These are phyloP conservation scores for Suhomyces ambrosiae DNA, from an alignment of 1,139 yeast species.

Conservation along the genomic window DNA sequence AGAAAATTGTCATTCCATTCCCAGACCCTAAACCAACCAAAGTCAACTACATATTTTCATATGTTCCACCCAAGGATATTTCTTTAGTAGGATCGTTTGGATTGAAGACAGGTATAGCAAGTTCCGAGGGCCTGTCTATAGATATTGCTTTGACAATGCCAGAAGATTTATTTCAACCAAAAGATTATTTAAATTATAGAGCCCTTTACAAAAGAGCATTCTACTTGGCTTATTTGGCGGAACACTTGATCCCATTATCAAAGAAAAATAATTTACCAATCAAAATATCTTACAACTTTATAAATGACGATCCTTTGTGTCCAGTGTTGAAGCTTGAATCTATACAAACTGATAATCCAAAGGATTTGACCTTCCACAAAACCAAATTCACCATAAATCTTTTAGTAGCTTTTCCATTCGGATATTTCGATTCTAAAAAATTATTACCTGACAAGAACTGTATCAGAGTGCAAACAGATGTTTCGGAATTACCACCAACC, in stretches of 20 bases:
- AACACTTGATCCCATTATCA: conserved; percentile 56
- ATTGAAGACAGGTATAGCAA: conserved; percentile 74
- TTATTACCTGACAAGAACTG: conserved; percentile 77
- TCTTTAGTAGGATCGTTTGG: conserved; percentile 90
- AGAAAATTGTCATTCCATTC: conserved; percentile 70
- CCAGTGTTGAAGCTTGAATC: conserved; percentile 63
- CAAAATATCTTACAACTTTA: conserved; percentile 55
- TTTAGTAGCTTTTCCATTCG: conserved; percentile 71
- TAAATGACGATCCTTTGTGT: conserved; percentile 67
- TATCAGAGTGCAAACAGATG: conserved; percentile 63
- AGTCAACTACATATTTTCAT: conserved; percentile 71
- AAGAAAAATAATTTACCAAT: conserved; percentile 58
- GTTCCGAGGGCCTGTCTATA: conserved; percentile 60
- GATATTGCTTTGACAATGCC: conserved; percentile 90
- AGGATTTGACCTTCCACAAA: conserved; percentile 59
- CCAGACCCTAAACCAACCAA: conserved; percentile 84
- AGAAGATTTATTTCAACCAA: conserved; percentile 66
- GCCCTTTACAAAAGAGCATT: conserved; percentile 89
- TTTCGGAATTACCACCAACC: conserved; percentile 65
- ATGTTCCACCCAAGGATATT: conserved; percentile 70
- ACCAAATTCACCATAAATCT: conserved; percentile 74
- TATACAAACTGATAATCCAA: conserved; percentile 48
- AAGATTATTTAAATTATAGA: conserved; percentile 88
- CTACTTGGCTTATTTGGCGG: conserved; percentile 76
- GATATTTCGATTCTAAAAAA: conserved; percentile 72